Evolutionary conservation across 2,329 filamentous ascomycete genomes (phyloP).

Genomic region (Botrytis galanthina): DNA sequence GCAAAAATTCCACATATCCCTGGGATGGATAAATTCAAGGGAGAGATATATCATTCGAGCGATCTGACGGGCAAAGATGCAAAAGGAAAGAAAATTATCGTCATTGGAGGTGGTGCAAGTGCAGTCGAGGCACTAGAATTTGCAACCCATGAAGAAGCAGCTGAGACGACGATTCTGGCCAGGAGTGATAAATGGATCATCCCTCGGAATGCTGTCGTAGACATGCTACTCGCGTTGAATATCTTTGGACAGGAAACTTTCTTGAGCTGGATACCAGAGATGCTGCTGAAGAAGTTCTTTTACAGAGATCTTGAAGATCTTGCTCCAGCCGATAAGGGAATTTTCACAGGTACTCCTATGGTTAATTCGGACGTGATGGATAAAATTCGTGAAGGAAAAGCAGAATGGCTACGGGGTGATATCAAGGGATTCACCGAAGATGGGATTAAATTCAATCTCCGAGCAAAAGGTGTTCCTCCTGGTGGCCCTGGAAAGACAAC

Average conservation of each 20-base stretch:
- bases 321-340: slow-evolving; percentile 64
- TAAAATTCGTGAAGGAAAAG: slow-evolving; percentile 67
- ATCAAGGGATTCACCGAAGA: slow-evolving; percentile 63
- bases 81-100: slow-evolving; percentile 70
- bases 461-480: slow-evolving; percentile 69
- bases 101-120: slow-evolving; percentile 77
- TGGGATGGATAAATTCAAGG: slow-evolving; percentile 70
- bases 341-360: slow-evolving; percentile 86
- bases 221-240: slow-evolving; percentile 72
- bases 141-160: slow-evolving; percentile 63
- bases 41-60: slow-evolving; percentile 72
- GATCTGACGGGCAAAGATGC: slow-evolving; percentile 70
- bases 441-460: slow-evolving; percentile 69
- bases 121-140: slow-evolving; percentile 83
- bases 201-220: slow-evolving; percentile 72
- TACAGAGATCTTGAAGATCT: slow-evolving; percentile 78
- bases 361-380: slow-evolving; percentile 80
- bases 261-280: slow-evolving; percentile 76
- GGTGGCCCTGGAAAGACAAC: slow-evolving; percentile 68
- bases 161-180: slow-evolving; percentile 69
- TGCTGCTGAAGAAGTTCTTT: slow-evolving; percentile 72
- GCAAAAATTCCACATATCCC: slow-evolving; percentile 69
- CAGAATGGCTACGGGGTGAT: slow-evolving; percentile 79
- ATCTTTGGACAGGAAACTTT: slow-evolving; percentile 74
- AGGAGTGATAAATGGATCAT: slow-evolving; percentile 87